Percentiles rank a stretch among this genome's conserved stretches.
These are phyloP conservation scores for Pythium periplocum DNA, from an alignment of 352 stramenopile species.

Conservation along the genomic window DNA sequence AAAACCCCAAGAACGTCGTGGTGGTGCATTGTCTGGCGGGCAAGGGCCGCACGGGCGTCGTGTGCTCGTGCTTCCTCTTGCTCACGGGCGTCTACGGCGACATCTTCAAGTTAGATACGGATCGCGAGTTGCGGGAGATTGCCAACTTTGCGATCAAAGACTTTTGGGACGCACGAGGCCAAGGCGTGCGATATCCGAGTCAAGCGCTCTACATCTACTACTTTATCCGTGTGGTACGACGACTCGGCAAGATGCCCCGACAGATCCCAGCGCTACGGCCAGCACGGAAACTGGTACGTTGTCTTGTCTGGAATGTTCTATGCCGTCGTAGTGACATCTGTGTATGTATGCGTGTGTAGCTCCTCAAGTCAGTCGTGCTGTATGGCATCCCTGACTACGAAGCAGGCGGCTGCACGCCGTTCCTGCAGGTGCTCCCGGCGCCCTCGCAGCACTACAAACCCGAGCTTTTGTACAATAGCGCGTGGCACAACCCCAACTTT, in stretches of 20 bases:
- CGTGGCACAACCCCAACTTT: conserved; percentile 26
- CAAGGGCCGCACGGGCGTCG: conserved; percentile 76
- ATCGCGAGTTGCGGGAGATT: conserved; percentile 56
- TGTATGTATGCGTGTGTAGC: conserved; percentile 8
- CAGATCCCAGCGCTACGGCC: conserved; percentile 52
- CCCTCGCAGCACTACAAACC: conserved; percentile 22
- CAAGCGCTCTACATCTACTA: conserved; percentile 88
- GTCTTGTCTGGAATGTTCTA: too few relatives aligned
- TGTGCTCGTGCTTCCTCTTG: conserved; percentile 79
- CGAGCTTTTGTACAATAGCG: conserved; percentile 27
- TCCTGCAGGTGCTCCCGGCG: conserved; percentile 21
- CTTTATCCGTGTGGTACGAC: conserved; percentile 67
- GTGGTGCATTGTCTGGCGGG: conserved; percentile 79
- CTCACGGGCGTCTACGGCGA: conserved; percentile 70
- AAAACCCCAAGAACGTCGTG: conserved; percentile 59
- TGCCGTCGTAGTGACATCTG: too few relatives aligned
- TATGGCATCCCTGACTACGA: conserved; percentile 79
- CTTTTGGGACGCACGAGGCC: conserved; percentile 72
- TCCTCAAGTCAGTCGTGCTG: conserved; percentile 52
- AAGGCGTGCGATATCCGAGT: conserved; percentile 79
- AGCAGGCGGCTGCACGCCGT: conserved; percentile 27
- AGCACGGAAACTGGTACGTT: conserved; percentile 45
- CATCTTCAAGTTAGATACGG: conserved; percentile 58
- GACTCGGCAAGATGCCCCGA: conserved; percentile 35
- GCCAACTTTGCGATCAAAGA: conserved; percentile 63